phyloP scores from a whole-genome alignment of 345 rosid genomes.

The Trapa incisa region DNA sequence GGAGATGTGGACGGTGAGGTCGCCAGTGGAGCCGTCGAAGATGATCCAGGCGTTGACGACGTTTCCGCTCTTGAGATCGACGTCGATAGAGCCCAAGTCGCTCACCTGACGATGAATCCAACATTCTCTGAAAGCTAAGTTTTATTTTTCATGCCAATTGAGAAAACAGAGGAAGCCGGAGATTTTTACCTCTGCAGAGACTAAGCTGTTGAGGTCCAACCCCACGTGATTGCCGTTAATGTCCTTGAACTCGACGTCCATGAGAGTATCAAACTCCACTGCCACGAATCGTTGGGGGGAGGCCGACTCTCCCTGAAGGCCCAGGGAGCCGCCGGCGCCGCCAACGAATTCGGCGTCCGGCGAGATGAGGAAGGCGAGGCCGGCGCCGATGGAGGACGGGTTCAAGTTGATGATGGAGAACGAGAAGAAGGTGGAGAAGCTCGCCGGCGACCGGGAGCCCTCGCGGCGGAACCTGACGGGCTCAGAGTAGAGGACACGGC shows the following conservation, averaged over 20 bases:
- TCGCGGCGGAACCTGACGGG: conserved; percentile 66
- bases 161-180: not conserved
- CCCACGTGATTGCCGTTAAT: conserved; percentile 96
- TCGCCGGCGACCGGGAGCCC: conserved; percentile 33
- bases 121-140: not conserved
- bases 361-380: conserved; percentile 76
- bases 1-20: conserved; percentile 45
- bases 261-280: conserved; percentile 84
- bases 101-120: not conserved
- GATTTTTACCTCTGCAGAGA: conserved; percentile 42
- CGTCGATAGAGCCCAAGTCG: conserved; percentile 49
- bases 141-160: not conserved
- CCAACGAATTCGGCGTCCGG: conserved; percentile 61
- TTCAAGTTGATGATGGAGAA: conserved; percentile 63
- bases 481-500: conserved; percentile 58
- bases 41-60: conserved; percentile 76
- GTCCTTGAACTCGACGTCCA: conserved; percentile 78
- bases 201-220: conserved; percentile 71
- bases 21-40: conserved; percentile 43
- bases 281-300: conserved; percentile 50
- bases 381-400: conserved; percentile 90
- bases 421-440: conserved; percentile 81
- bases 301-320: conserved; percentile 28
- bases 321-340: conserved; percentile 62
- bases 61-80: conserved; percentile 91